phyloP scores from a whole-genome alignment of 345 rosid genomes.

The Dovyalis caffra region DNA sequence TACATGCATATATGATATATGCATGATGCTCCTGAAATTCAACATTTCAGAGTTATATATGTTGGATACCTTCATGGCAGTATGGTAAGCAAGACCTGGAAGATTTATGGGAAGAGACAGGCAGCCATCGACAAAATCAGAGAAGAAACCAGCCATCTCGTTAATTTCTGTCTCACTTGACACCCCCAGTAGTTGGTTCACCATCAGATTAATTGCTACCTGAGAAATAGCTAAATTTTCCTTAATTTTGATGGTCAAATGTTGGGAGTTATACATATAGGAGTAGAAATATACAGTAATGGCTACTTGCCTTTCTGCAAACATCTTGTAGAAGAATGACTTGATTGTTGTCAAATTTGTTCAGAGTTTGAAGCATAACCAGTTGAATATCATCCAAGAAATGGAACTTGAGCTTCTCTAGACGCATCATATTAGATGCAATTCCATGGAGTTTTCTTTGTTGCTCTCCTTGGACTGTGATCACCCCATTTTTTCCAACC shows the following conservation, averaged over 20 bases:
- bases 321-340: conserved; percentile 68
- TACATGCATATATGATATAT: neutral
- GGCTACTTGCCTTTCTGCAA: conserved; percentile 64
- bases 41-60: neutral
- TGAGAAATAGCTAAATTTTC: conserved; percentile 15
- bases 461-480: conserved; percentile 74
- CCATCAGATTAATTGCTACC: conserved; percentile 86
- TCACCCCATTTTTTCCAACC: conserved; percentile 82
- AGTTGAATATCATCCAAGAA: conserved; percentile 60
- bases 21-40: neutral
- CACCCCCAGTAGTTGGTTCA: conserved; percentile 70
- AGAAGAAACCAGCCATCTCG: conserved; percentile 72
- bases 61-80: conserved; percentile 75
- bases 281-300: neutral
- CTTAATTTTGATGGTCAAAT: neutral
- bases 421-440: conserved; percentile 76
- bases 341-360: conserved; percentile 41
- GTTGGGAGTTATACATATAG: too few relatives aligned
- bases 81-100: conserved; percentile 72
- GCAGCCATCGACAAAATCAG: conserved; percentile 85
- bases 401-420: conserved; percentile 66
- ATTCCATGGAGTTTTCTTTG: conserved; percentile 75
- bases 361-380: conserved; percentile 50
- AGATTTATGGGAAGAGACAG: conserved; percentile 76
- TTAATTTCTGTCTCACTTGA: conserved; percentile 60